Evolutionary conservation across 2,329 filamentous ascomycete species (phyloP).

Genomic region (Ploettnerulaceae sp.): DNA sequence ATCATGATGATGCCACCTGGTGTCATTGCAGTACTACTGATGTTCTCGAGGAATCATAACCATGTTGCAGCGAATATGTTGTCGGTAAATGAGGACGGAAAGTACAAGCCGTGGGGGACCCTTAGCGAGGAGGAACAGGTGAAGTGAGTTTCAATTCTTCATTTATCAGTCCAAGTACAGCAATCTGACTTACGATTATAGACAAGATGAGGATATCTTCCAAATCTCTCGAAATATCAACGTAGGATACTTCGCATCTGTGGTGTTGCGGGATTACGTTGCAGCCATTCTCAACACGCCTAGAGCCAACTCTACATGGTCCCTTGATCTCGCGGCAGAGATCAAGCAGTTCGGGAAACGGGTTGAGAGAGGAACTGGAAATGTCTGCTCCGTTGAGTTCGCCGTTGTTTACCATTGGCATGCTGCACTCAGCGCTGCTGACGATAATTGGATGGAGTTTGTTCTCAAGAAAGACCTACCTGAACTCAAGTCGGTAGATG

Average conservation of each 20-base stretch:
- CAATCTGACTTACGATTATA: slow-evolving; percentile 16
- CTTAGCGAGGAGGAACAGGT: slow-evolving; percentile 36
- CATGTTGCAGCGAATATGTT: slow-evolving; percentile 38
- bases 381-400: slow-evolving; percentile 43
- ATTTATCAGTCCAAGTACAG: background rate
- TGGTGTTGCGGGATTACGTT: slow-evolving; percentile 43
- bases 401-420: slow-evolving; percentile 45
- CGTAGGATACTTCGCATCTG: slow-evolving; percentile 42
- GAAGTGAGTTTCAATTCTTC: slow-evolving; percentile 34
- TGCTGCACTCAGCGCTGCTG: slow-evolving; percentile 40
- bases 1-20: slow-evolving; percentile 46
- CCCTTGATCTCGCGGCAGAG: slow-evolving; percentile 41
- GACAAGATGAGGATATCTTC: slow-evolving; percentile 46
- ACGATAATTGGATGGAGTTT: slow-evolving; percentile 43
- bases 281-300: slow-evolving; percentile 42
- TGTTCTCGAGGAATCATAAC: slow-evolving; percentile 45
- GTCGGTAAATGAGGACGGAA: slow-evolving; percentile 41
- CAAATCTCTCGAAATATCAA: slow-evolving; percentile 44
- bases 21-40: slow-evolving; percentile 38
- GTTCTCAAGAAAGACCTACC: slow-evolving; percentile 35
- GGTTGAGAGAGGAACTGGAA: slow-evolving; percentile 40
- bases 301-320: slow-evolving; percentile 42
- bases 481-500: slow-evolving; percentile 39
- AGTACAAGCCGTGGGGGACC: slow-evolving; percentile 39
- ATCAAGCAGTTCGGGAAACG: slow-evolving; percentile 39